Conservation (phyloP, 2,329 filamentous ascomycete species). For the Botrytis porri region DNA sequence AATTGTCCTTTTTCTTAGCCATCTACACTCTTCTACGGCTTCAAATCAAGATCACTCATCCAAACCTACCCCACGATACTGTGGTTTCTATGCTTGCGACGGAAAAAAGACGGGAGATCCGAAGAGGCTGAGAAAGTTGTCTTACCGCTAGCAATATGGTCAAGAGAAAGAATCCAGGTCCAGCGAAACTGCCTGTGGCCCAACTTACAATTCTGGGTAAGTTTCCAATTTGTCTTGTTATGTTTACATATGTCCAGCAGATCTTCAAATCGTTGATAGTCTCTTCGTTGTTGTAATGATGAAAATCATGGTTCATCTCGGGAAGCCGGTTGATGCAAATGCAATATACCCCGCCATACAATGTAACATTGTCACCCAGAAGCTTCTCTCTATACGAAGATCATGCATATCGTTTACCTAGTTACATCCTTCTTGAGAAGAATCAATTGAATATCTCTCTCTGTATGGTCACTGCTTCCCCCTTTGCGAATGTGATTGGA, state of each 20-base stretch:
- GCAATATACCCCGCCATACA: not conserved
- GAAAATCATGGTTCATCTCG: not conserved
- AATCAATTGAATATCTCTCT: not conserved
- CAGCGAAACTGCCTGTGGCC: slow-evolving; percentile 67
- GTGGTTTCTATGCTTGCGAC: not conserved
- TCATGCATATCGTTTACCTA: not conserved
- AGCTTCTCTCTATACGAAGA: not conserved
- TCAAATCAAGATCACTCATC: too few species aligned
- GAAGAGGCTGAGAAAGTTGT: not conserved
- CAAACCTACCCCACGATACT: not conserved
- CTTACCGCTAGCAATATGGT: slow-evolving; percentile 22
- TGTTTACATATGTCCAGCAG: slow-evolving; percentile 7
- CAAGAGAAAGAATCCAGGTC: slow-evolving; percentile 32
- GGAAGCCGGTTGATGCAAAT: not conserved
- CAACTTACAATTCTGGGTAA: slow-evolving; percentile 76
- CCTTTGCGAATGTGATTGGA: slow-evolving; percentile 4
- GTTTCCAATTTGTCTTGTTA: slow-evolving; percentile 29
- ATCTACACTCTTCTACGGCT: not conserved
- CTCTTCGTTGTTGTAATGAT: slow-evolving; percentile 10
- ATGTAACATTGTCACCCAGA: not conserved
- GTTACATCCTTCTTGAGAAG: not conserved
- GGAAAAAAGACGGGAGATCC: not conserved
- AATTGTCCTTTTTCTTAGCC: not conserved
- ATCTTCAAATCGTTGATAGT: slow-evolving; percentile 19
- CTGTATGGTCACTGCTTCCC: not conserved